A percentile compares a stretch with the other conserved stretches of the same genome.
phyloP scores from a whole-genome alignment of 2,329 filamentous ascomycete species.

The Tolypocladium sp. region DNA sequence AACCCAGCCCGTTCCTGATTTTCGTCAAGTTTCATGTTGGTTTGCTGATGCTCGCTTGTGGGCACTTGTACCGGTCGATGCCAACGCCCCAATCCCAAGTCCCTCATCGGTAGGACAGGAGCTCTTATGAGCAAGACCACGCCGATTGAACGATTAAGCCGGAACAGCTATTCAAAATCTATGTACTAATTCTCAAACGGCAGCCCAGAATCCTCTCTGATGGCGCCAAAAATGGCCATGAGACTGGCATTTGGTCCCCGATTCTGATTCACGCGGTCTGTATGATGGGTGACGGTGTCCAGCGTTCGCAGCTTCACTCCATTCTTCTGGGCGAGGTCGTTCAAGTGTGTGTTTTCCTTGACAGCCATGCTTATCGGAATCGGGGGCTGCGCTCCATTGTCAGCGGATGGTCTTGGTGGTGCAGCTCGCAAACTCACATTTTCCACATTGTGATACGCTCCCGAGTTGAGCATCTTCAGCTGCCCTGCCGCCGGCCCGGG shows the following conservation, averaged over 20 bases:
- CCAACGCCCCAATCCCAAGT: too few species aligned
- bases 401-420: neutral
- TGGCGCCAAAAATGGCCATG: neutral
- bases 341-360: neutral
- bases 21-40: too few species aligned
- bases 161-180: too few species aligned
- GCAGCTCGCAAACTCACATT: neutral
- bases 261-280: neutral
- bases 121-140: too few species aligned
- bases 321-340: neutral
- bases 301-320: neutral
- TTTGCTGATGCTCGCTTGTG: too few species aligned
- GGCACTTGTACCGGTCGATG: too few species aligned
- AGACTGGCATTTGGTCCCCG: neutral
- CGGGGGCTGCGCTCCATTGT: neutral
- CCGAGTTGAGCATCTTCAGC: neutral
- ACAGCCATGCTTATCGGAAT: neutral
- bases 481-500: neutral
- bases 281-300: neutral
- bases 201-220: neutral
- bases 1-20: too few species aligned
- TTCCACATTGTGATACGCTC: neutral
- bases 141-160: too few species aligned
- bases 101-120: too few species aligned
- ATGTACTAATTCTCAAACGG: neutral